These are phyloP conservation scores for Allomyces javanicus DNA, from an alignment of 192 early-diverging fungal species.

Conservation along the genomic window DNA sequence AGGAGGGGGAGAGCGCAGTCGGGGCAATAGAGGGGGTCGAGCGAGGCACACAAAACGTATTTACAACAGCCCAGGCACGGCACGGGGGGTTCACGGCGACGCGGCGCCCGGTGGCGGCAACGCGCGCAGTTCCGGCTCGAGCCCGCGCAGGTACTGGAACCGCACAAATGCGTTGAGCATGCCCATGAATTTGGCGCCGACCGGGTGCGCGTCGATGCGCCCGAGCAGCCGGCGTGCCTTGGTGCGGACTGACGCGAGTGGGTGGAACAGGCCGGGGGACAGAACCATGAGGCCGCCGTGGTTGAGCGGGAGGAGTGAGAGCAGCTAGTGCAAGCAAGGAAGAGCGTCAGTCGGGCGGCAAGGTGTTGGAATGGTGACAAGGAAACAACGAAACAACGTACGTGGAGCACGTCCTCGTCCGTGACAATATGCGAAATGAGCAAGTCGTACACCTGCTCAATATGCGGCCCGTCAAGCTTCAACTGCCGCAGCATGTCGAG, in stretches of 20 bases:
- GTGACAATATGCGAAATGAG: slow-evolving; percentile 43
- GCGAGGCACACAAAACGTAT: too few species aligned
- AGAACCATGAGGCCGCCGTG: slow-evolving; percentile 63
- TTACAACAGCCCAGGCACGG: too few species aligned
- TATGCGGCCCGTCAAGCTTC: slow-evolving; percentile 34
- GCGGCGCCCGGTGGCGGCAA: too few species aligned
- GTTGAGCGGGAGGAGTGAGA: slow-evolving; percentile 52
- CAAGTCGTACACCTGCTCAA: slow-evolving; percentile 44
- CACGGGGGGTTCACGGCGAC: too few species aligned
- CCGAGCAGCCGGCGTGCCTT: too few species aligned
- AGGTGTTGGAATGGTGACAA: neutral
- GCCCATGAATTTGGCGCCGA: too few species aligned
- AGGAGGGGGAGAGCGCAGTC: too few species aligned
- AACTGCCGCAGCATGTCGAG: slow-evolving; percentile 31
- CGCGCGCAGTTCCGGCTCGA: too few species aligned
- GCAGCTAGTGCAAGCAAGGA: slow-evolving; percentile 9
- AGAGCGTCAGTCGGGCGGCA: neutral
- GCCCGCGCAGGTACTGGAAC: too few species aligned
- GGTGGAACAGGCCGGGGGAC: slow-evolving; percentile 63
- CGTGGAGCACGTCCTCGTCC: slow-evolving; percentile 63
- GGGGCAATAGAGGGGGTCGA: too few species aligned
- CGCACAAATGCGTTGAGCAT: too few species aligned
- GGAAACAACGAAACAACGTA: slow-evolving; percentile 6
- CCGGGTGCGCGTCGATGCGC: too few species aligned
- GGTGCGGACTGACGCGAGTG: slow-evolving; percentile 34